These are phyloP conservation scores for Halophytophthora polymorphica DNA, from an alignment of 352 stramenopile species.

Conservation along the genomic window DNA sequence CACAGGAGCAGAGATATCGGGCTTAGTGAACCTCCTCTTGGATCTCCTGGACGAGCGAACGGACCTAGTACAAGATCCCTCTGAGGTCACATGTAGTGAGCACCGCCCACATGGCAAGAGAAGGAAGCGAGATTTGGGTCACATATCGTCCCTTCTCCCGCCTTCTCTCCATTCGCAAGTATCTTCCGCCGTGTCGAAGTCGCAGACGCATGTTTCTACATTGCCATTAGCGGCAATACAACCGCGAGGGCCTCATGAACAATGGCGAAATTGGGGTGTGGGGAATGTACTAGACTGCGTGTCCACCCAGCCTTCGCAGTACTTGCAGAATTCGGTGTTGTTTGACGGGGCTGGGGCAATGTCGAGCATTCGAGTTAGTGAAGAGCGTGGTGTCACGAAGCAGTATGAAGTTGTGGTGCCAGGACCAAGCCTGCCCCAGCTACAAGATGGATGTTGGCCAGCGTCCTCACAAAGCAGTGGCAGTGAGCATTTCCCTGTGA, in stretches of 20 bases:
- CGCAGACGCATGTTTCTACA: no score
- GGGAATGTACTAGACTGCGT: background rate
- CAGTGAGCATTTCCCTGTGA: background rate
- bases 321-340: slow-evolving; percentile 34
- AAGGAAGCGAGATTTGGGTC: slow-evolving; percentile 11
- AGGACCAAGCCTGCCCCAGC: no score
- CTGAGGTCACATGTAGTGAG: slow-evolving; percentile 4
- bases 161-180: slow-evolving; percentile 8
- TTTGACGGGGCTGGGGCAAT: slow-evolving; percentile 30
- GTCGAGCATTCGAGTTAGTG: slow-evolving; percentile 26
- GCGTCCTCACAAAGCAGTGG: no score
- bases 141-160: slow-evolving; percentile 6
- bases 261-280: no score
- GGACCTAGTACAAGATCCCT: slow-evolving; percentile 24
- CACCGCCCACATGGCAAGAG: slow-evolving; percentile 7
- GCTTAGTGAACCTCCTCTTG: slow-evolving; percentile 24
- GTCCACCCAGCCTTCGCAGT: slow-evolving; percentile 6
- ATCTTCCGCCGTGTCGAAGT: no score
- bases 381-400: slow-evolving; percentile 23
- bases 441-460: no score
- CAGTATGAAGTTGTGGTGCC: slow-evolving; percentile 11
- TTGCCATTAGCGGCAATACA: no score
- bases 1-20: slow-evolving; percentile 36
- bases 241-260: no score
- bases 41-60: slow-evolving; percentile 42